Evolutionary conservation across 129 eudicot species (phyloP).

Genomic region (sunflower (Helianthus annuus)): DNA sequence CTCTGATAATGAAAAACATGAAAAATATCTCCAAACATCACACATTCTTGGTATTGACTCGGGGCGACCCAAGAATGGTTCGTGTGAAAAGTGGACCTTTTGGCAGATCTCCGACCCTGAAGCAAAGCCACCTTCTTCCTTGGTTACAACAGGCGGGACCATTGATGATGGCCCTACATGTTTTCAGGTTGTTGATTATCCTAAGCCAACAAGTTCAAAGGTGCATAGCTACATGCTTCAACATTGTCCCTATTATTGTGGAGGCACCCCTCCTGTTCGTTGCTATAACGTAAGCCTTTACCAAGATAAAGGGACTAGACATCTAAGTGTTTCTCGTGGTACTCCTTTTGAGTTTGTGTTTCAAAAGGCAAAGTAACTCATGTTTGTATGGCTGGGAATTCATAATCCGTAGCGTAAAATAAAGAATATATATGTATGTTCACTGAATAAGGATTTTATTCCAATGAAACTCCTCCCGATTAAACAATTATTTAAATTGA

Average conservation of each 20-base stretch:
- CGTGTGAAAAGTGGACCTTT: background rate
- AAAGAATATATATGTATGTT: background rate
- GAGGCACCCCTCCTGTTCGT: slow-evolving; percentile 10
- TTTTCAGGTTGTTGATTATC: slow-evolving; percentile 22
- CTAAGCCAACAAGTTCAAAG: slow-evolving; percentile 24
- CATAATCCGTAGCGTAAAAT: background rate
- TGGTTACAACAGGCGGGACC: background rate
- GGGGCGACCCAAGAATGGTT: background rate
- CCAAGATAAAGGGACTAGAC: background rate
- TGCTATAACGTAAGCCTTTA: slow-evolving; percentile 29
- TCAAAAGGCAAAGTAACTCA: slow-evolving; percentile 9
- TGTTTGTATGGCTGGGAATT: no score
- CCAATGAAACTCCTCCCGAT: no score
- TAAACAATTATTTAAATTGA: no score
- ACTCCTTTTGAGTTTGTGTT: slow-evolving; percentile 34
- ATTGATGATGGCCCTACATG: slow-evolving; percentile 1
- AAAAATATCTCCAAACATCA: slow-evolving; percentile 8
- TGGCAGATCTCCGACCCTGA: background rate
- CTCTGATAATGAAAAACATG: background rate
- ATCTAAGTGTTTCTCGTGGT: slow-evolving; percentile 9
- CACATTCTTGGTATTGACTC: slow-evolving; percentile 2
- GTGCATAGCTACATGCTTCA: slow-evolving; percentile 32
- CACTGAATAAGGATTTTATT: background rate
- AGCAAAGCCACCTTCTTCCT: slow-evolving; percentile 16
- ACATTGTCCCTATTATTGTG: slow-evolving; percentile 22